Conservation (phyloP, 352 stramenopile genomes). For the Phytophthora citricola region DNA sequence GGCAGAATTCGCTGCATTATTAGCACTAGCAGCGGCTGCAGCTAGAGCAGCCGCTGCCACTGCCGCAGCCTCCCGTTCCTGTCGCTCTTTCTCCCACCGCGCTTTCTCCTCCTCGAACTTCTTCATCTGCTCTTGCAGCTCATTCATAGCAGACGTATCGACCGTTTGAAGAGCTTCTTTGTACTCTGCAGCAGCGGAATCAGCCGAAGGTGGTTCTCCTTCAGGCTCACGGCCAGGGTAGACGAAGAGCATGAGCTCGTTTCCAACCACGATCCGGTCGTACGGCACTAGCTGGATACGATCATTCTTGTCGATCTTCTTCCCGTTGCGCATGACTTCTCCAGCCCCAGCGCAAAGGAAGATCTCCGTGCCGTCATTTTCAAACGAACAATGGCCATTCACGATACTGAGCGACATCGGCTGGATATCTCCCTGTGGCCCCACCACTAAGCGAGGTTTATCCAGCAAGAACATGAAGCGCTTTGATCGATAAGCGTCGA, state of each 20-base stretch:
- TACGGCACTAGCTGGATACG: constrained; percentile 58
- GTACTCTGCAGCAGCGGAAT: constrained; percentile 90
- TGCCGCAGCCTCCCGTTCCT: constrained; percentile 46
- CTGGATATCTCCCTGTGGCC: constrained; percentile 91
- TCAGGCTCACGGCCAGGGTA: constrained; percentile 58
- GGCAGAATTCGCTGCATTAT: constrained; percentile 24
- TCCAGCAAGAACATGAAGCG: constrained; percentile 94
- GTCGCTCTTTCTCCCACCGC: constrained; percentile 88
- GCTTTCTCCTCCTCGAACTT: constrained; percentile 91
- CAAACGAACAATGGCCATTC: constrained; percentile 86
- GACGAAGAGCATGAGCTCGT: constrained; percentile 90
- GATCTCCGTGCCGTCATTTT: constrained; percentile 53
- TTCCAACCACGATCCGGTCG: constrained; percentile 86
- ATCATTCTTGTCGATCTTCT: constrained; percentile 56
- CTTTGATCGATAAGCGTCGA: constrained; percentile 92
- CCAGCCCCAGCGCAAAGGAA: constrained; percentile 75
- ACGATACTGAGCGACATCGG: constrained; percentile 92
- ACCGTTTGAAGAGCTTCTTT: constrained; percentile 84
- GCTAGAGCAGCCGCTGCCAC: constrained; percentile 33
- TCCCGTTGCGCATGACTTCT: constrained; percentile 91
- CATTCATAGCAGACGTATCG: constrained; percentile 73
- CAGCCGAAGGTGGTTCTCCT: constrained; percentile 69
- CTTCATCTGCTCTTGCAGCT: constrained; percentile 90
- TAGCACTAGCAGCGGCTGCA: constrained; percentile 35
- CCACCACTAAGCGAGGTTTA: constrained; percentile 57